These are phyloP conservation scores for Candida schatavii DNA, from an alignment of 805 yeast species.

Conservation along the genomic window DNA sequence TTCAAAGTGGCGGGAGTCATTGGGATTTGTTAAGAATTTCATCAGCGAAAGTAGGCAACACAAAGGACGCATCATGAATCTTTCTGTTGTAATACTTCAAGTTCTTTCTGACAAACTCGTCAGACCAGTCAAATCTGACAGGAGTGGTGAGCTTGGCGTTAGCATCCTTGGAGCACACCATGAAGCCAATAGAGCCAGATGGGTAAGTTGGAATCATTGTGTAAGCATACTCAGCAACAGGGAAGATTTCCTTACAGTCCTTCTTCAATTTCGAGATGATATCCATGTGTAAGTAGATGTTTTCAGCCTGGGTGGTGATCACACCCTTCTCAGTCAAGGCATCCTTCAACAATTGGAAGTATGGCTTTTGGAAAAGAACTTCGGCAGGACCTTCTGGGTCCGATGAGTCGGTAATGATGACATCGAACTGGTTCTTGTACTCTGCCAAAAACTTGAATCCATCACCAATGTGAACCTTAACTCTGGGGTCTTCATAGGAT, in stretches of 20 bases:
- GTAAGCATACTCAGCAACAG: constrained; percentile 86
- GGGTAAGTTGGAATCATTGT: constrained; percentile 96
- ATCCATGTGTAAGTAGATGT: constrained; percentile 87
- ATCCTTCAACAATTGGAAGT: constrained; percentile 76
- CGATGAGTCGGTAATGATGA: constrained; percentile 93
- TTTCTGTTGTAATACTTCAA: constrained; percentile 80
- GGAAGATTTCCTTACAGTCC: constrained; percentile 83
- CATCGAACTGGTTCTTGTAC: constrained; percentile 83
- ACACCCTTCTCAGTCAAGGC: constrained; percentile 95
- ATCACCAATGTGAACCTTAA: constrained; percentile 87
- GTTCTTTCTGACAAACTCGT: constrained; percentile 58
- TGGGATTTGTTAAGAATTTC: constrained; percentile 32
- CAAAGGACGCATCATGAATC: constrained; percentile 86
- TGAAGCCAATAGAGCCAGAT: constrained; percentile 96
- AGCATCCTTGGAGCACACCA: constrained; percentile 86
- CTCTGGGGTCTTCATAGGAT: constrained; percentile 85
- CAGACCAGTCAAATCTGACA: constrained; percentile 54
- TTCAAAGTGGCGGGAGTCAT: no score
- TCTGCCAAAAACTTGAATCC: constrained; percentile 94
- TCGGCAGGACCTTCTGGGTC: constrained; percentile 99
- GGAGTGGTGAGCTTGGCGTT: constrained; percentile 66
- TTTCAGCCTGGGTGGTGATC: constrained; percentile 91
- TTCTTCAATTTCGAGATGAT: constrained; percentile 78
- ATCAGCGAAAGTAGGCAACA: constrained; percentile 89
- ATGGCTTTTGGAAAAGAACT: constrained; percentile 85